Evolutionary conservation across 345 rosid species (phyloP).

Genomic region (Ceriops tagal): DNA sequence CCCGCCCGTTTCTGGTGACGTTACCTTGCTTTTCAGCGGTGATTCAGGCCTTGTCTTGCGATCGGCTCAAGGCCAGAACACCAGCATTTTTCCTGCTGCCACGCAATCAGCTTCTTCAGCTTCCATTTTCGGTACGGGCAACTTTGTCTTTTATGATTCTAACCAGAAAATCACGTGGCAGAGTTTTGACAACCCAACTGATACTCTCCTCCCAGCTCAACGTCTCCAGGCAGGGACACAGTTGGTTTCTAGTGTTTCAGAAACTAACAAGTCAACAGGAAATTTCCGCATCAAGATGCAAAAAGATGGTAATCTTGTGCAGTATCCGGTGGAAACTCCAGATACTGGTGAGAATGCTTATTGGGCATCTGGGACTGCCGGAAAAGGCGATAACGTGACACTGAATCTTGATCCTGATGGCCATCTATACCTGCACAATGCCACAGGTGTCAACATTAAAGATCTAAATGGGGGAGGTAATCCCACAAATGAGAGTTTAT

Average conservation of each 20-base stretch:
- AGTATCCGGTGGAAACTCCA: constrained; percentile 18
- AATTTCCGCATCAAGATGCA: constrained; percentile 20
- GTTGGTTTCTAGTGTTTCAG: constrained; percentile 16
- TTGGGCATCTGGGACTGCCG: background rate
- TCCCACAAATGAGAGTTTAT: background rate
- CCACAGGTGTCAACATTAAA: background rate
- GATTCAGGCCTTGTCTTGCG: constrained; percentile 10
- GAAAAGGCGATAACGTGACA: background rate
- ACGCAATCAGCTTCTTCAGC: constrained; percentile 6
- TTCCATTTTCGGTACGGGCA: constrained; percentile 20
- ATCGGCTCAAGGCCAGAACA: background rate
- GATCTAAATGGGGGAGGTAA: background rate
- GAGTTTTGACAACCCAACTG: constrained; percentile 16
- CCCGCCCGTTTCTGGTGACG: constrained; percentile 13
- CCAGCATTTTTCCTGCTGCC: background rate
- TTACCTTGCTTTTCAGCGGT: constrained; percentile 4
- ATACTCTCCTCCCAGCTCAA: constrained; percentile 22
- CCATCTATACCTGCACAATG: constrained; percentile 9
- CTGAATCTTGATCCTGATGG: constrained; percentile 25
- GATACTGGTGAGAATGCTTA: background rate
- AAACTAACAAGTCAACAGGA: constrained; percentile 13
- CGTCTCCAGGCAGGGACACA: constrained; percentile 3
- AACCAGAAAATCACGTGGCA: constrained; percentile 9
- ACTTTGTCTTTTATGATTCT: constrained; percentile 20
- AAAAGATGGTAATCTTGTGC: constrained; percentile 12